Percentiles rank a stretch among this genome's conserved stretches.
These are phyloP conservation scores for Themeda triandra DNA, from an alignment of 176 grass and related monocot species.

Conservation along the genomic window DNA sequence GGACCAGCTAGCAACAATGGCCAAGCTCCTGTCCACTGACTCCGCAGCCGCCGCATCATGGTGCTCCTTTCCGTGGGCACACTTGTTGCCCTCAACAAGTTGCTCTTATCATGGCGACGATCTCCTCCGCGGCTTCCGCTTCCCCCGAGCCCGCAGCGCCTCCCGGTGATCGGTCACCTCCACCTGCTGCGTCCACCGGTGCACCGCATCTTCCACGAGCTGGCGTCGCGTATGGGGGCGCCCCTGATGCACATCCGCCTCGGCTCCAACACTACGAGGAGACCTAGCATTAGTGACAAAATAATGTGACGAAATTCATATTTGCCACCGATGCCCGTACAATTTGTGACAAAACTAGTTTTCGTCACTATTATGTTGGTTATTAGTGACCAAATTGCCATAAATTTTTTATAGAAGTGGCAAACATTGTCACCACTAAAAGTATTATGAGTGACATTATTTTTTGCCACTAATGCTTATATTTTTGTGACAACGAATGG, in stretches of 20 bases:
- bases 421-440: no score
- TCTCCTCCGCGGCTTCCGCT: conserved; percentile 37
- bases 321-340: no score
- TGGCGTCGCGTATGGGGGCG: conserved; percentile 15
- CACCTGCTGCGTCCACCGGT: conserved; percentile 54
- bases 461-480: no score
- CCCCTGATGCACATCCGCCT: conserved; percentile 55
- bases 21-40: not conserved
- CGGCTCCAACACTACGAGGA: conserved; percentile 46
- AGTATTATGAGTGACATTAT: no score
- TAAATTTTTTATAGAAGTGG: no score
- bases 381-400: no score
- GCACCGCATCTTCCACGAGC: conserved; percentile 54
- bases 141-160: conserved; percentile 44
- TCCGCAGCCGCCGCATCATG: not conserved
- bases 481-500: no score
- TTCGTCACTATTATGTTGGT: no score
- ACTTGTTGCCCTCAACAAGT: not conserved
- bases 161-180: conserved; percentile 77
- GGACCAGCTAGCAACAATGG: not conserved
- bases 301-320: no score
- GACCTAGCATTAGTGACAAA: no score
- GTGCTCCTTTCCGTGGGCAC: not conserved
- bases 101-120: not conserved
- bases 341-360: no score